These are phyloP conservation scores for Beauveria sp. DNA, from an alignment of 2,329 filamentous ascomycete genomes.

Conservation along the genomic window DNA sequence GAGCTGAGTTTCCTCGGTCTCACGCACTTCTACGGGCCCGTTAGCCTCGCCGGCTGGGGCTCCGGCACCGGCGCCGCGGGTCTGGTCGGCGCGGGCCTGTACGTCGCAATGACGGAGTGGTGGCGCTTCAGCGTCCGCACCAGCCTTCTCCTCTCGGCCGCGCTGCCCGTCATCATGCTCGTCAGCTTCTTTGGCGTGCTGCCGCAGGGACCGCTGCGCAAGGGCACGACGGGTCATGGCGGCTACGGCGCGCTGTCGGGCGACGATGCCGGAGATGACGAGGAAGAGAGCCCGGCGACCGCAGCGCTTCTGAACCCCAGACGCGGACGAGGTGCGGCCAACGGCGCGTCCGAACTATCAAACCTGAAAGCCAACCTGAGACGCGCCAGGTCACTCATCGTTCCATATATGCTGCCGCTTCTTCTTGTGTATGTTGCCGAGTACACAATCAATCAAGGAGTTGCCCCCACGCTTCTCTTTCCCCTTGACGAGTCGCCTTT, in stretches of 20 bases:
- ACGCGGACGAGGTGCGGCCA: slow-evolving; percentile 28
- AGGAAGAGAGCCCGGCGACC: slow-evolving; percentile 33
- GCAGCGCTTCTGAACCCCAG: slow-evolving; percentile 42
- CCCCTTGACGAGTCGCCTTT: slow-evolving; percentile 73
- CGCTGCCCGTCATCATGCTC: slow-evolving; percentile 75
- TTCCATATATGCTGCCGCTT: slow-evolving; percentile 82
- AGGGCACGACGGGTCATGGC: slow-evolving; percentile 30
- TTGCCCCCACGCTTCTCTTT: slow-evolving; percentile 83
- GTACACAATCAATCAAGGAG: slow-evolving; percentile 96
- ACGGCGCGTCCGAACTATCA: slow-evolving; percentile 20
- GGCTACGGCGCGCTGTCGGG: slow-evolving; percentile 48
- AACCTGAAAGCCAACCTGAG: slow-evolving; percentile 46
- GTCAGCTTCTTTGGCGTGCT: slow-evolving; percentile 78
- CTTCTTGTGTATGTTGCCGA: slow-evolving; percentile 91
- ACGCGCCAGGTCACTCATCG: slow-evolving; percentile 63
- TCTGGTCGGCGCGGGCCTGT: slow-evolving; percentile 77
- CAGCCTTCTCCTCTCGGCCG: slow-evolving; percentile 70
- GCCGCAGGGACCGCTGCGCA: slow-evolving; percentile 57
- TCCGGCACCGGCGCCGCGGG: slow-evolving; percentile 88
- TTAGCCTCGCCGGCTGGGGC: slow-evolving; percentile 84
- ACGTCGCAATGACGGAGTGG: slow-evolving; percentile 77
- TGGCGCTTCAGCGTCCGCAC: slow-evolving; percentile 65
- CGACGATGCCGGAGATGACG: slow-evolving; percentile 29
- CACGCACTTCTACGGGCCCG: slow-evolving; percentile 86
- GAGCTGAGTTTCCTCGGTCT: slow-evolving; percentile 87